Percentiles rank a stretch among this genome's conserved stretches.
Conservation (phyloP, 257 asterid genomes). For the Przewalskia tangutica region DNA sequence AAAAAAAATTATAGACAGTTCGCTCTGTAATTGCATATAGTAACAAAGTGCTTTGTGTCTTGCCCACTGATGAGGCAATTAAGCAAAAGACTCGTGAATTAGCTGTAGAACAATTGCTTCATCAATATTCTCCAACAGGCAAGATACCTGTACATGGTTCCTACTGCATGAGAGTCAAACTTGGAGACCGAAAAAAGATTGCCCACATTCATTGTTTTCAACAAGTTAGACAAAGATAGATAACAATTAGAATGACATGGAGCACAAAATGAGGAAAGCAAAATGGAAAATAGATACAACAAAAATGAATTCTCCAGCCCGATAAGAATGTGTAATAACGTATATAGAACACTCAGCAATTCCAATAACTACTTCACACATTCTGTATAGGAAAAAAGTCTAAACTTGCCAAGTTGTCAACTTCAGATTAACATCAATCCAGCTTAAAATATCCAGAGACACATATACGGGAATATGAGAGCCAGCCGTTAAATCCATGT, state of each 20-base stretch:
- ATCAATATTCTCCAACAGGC: conserved; percentile 60
- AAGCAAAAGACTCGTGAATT: conserved; percentile 56
- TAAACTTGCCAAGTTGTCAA: neutral
- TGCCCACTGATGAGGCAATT: conserved; percentile 86
- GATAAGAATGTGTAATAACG: neutral
- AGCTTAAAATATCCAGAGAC: neutral
- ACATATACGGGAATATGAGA: neutral
- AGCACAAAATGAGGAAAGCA: neutral
- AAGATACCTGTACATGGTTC: conserved; percentile 44
- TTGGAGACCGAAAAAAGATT: neutral
- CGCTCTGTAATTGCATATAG: neutral
- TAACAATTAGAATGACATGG: neutral
- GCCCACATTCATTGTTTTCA: neutral
- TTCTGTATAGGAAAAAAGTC: neutral
- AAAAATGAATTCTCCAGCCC: neutral
- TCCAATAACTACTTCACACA: neutral
- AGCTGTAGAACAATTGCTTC: conserved; percentile 39
- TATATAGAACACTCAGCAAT: neutral
- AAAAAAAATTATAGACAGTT: neutral
- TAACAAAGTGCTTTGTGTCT: conserved; percentile 9
- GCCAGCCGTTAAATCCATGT: neutral
- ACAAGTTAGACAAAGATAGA: neutral
- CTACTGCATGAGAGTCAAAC: conserved; percentile 3
- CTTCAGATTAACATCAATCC: neutral
- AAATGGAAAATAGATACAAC: neutral